Percentiles rank a stretch among this genome's conserved stretches.
Conservation (phyloP, 495 filamentous ascomycete species). For the Neurospora sp. region DNA sequence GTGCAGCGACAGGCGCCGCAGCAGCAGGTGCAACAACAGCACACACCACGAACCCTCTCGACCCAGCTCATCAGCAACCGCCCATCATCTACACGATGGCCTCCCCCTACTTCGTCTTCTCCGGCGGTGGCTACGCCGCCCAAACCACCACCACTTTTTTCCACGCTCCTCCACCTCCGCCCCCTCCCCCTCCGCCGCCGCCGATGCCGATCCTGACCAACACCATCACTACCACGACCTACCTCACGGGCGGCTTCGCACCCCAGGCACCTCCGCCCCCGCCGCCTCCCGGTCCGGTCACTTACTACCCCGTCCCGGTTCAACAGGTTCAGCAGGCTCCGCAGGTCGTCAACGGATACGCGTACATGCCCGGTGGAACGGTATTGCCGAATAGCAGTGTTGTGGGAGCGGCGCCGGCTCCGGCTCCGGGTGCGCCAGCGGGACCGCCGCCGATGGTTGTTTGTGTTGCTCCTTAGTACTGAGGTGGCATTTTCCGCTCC, state of each 20-base stretch:
- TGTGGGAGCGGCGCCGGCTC: not conserved
- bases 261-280: not conserved
- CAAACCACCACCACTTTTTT: not conserved
- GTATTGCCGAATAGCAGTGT: not conserved
- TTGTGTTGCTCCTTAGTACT: not conserved
- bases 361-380: not conserved
- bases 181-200: constrained; percentile 1
- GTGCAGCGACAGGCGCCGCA: not conserved
- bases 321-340: constrained; percentile 1
- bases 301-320: constrained; percentile 1
- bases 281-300: not conserved
- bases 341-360: not conserved
- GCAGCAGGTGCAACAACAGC: not conserved
- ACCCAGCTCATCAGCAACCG: not conserved
- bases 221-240: not conserved
- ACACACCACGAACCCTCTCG: not conserved
- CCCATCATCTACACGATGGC: not conserved
- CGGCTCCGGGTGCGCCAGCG: not conserved
- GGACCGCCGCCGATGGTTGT: not conserved
- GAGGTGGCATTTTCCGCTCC: not conserved
- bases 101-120: not conserved
- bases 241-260: not conserved
- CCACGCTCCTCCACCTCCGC: not conserved
- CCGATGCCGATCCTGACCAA: not conserved
- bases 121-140: not conserved